phyloP scores from a whole-genome alignment of 2,329 filamentous ascomycete species.

The Alternaria viburni region DNA sequence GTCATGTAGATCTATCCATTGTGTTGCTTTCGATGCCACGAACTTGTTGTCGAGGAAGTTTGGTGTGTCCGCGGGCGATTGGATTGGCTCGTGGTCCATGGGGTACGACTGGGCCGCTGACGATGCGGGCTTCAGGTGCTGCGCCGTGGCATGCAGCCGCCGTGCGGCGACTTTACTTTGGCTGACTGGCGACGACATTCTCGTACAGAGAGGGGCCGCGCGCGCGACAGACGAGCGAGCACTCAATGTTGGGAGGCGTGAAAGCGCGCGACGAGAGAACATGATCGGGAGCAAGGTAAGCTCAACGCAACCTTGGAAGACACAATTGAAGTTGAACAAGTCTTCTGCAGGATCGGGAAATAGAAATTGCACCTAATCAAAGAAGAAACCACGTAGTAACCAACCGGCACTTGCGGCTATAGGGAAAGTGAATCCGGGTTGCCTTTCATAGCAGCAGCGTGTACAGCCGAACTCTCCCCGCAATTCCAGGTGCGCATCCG shows the following conservation, averaged over 20 bases:
- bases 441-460: not conserved
- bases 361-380: not conserved
- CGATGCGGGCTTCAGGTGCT: conserved; percentile 57
- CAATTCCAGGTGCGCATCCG: not conserved
- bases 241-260: conserved; percentile 51
- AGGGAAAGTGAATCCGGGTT: conserved; percentile 23
- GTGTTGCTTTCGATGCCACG: conserved; percentile 67
- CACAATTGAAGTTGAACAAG: not conserved
- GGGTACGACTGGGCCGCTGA: conserved; percentile 67
- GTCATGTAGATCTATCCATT: conserved; percentile 82
- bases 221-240: conserved; percentile 46
- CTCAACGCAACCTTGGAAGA: conserved; percentile 5
- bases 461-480: conserved; percentile 2
- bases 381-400: conserved; percentile 1
- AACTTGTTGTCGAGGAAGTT: conserved; percentile 87
- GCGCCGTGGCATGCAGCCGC: conserved; percentile 62
- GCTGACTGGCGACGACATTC: conserved; percentile 48
- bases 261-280: conserved; percentile 55
- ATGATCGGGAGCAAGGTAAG: conserved; percentile 34
- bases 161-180: conserved; percentile 51
- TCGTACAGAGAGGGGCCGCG: conserved; percentile 43
- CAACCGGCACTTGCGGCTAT: conserved; percentile 14
- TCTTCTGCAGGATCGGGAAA: not conserved
- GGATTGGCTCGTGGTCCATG: conserved; percentile 73
- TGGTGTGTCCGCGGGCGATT: conserved; percentile 71